A percentile compares a stretch with the other conserved stretches of the same genome.
Conservation (phyloP, 208 protist species). For the Herpetomonas samuelpessoai region DNA sequence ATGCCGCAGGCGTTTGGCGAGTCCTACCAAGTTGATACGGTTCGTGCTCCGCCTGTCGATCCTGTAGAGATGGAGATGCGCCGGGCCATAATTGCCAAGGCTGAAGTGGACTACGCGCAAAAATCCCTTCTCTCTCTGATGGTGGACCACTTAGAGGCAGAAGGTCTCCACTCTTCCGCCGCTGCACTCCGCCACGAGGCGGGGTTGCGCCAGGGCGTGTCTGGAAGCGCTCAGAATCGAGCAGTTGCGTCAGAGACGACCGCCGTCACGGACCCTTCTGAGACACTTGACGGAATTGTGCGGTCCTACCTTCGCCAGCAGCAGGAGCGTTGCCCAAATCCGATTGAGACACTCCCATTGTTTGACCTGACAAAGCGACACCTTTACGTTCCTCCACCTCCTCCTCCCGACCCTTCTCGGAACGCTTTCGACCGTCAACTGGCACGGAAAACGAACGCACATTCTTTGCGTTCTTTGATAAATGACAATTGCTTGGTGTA, state of each 20-base stretch:
- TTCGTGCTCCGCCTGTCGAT: conserved; percentile 31
- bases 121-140: conserved; percentile 78
- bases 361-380: conserved; percentile 83
- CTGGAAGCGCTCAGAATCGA: too few relatives aligned
- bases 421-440: conserved; percentile 71
- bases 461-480: conserved; percentile 43
- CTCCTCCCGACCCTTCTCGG: conserved; percentile 57
- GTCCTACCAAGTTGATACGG: conserved; percentile 32
- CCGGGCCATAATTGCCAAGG: conserved; percentile 64
- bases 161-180: conserved; percentile 54
- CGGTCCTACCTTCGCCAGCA: conserved; percentile 80
- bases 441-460: conserved; percentile 44
- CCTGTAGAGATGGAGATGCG: conserved; percentile 70
- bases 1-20: conserved; percentile 40
- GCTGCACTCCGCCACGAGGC: conserved; percentile 47
- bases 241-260: too few relatives aligned
- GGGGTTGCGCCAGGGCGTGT: background rate
- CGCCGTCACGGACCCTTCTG: background rate
- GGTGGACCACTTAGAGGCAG: conserved; percentile 57
- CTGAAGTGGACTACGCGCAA: conserved; percentile 73
- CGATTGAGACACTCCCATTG: conserved; percentile 85
- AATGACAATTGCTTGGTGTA: conserved; percentile 71
- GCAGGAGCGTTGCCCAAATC: conserved; percentile 75
- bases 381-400: conserved; percentile 60
- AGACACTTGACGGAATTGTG: conserved; percentile 57